Base-by-base conservation (phyloP, 805 yeast genomes). In the Scheffersomyces ergatensis region DNA sequence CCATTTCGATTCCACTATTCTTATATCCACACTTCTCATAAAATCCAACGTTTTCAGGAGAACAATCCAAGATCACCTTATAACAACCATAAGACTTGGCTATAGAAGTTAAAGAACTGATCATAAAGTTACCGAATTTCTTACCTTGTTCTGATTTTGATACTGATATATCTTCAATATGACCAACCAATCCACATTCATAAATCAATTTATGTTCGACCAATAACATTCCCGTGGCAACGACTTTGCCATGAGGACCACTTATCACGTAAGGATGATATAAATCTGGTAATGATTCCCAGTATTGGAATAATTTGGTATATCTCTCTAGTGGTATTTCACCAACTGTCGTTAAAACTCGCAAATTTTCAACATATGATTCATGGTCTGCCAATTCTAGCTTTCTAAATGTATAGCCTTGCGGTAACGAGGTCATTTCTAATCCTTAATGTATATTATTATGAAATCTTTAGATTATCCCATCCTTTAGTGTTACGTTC, bases 131-230 rank as follows among this genome's bases (percentile, higher is more conserved):
- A 0, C 99, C 99, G 35, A 92, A 67, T 50, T 79, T 79, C 57
- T 83, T 82, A 5, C 99, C 99, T 56, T 90, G 97, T 57, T 86
- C 86, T 15, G 72, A 65, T 23, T 60, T 57, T 15, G 80, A 72
- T 3, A 92, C 95, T 1, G 97, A 84, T 45, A 92, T 92, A 59
- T 92, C 99, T 57, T 92, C 99, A 47, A 92, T 85, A 65, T 92
- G 98, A 2, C 98, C 98, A 4, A 88, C 95, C 38, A 74, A 62
- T 0, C 96, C 95, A 59, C 93, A 81, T 30, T 69, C 78, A 63
- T 92, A 99, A 47, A 93, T 89, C 47, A 84, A 65, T 61, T 92
- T 92, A 37, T 74, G 75, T 60, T 92, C 99, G 6, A 93, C 69
- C 9, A 93, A 54, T 12, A 92, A 65, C 58, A 85, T 81, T 0